phyloP scores from a whole-genome alignment of 768 basidiomycete species.

The Agrocybe pediades region DNA sequence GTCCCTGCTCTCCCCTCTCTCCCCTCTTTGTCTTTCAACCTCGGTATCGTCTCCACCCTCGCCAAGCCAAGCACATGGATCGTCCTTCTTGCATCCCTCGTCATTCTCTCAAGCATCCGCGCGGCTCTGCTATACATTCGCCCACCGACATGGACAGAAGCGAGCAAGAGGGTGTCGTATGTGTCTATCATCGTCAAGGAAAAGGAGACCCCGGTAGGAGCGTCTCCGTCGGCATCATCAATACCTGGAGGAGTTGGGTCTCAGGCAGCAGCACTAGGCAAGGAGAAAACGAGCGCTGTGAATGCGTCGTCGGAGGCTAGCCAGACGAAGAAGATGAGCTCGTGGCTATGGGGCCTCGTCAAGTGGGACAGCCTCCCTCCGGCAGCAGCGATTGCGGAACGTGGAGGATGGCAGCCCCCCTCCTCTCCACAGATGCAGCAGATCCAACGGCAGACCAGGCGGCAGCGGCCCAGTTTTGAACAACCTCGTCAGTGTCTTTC shows the following conservation, averaged over 20 bases:
- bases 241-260: too few relatives aligned
- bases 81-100: constrained; percentile 22
- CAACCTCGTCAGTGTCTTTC: constrained; percentile 31
- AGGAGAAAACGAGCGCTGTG: constrained; percentile 5
- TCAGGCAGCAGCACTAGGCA: constrained; percentile 1
- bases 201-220: constrained; percentile 8
- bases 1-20: constrained; percentile 7
- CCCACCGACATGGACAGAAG: constrained; percentile 17
- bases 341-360: constrained; percentile 31
- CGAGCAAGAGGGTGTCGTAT: constrained; percentile 11
- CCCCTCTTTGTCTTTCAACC: constrained; percentile 4
- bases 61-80: constrained; percentile 21
- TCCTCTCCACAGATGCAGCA: constrained; percentile 21
- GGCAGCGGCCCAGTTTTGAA: constrained; percentile 30
- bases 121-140: constrained; percentile 22
- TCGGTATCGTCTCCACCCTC: constrained; percentile 16
- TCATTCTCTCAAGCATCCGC: constrained; percentile 23
- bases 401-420: constrained; percentile 12
- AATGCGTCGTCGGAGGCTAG: not conserved
- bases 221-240: constrained; percentile 5
- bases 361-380: constrained; percentile 31
- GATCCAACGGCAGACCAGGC: constrained; percentile 23
- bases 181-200: constrained; percentile 9
- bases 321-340: constrained; percentile 9
- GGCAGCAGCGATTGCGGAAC: constrained; percentile 15